Base-by-base conservation (phyloP, 306 rosid species). In the Quercus gilva region DNA sequence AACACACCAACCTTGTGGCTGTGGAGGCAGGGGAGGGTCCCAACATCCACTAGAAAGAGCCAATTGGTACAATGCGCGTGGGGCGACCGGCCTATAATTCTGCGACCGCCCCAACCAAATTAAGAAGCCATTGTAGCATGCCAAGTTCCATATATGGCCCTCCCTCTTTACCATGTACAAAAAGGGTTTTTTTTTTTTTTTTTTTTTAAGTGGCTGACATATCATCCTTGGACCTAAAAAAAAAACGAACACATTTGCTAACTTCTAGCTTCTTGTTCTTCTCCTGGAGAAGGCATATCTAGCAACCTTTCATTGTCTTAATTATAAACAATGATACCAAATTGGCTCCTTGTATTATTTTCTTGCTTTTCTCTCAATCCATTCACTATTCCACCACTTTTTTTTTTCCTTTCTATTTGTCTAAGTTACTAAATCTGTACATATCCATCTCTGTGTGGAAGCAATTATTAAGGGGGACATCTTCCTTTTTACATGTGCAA, bases 71-170 rank as follows among this genome's bases (percentile, higher is more conserved):
- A 84, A 79, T 79, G 84, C 75, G 88, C 79, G 72, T 74, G 89
- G 79, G 64, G 69, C 77, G 23, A 79, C 65, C 28, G 83, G 73
- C 69, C 77, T 75, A 69, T 81, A 58, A 80, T 81, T 85, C 76
- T 80, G 86, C 75, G 78, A 89, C 92, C 92, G 86, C 87, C 90
- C 90, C 89, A 86, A 71, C 78, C 71, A 43, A 59, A 3, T 28
- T 11, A 15, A 70, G n/a, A 26, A 73, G 51, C 20, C 56, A 23
- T 17, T 35, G 61, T 64, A 74, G 12, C 80, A 63, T 79, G 76
- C 83, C 64, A 52, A 49, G 17, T 49, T 3, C 65, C 69, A 37
- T 74, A 37, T 55, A 60, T 61, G 26, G 0, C 60, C 29, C 74
- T 63, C 33, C 19, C 75, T 29, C 29, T 20, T 5, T 49, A 9